Conservation (phyloP, 1,284 basidiomycete species). For the Heterobasidion occidentale region DNA sequence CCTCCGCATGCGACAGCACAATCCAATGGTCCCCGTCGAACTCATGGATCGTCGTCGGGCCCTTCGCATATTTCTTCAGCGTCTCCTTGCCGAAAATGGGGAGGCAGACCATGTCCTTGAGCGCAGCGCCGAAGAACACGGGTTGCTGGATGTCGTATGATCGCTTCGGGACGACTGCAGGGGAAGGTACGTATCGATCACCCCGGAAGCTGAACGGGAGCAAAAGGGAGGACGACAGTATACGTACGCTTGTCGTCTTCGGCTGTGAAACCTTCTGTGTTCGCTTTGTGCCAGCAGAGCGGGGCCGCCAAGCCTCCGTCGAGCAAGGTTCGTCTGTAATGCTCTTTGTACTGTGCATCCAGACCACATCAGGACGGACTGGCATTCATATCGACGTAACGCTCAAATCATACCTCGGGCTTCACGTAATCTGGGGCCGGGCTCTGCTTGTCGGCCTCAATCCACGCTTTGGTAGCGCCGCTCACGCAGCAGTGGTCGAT, state of each 20-base stretch:
- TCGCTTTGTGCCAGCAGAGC: no score
- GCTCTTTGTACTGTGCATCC: no score
- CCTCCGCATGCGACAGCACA: slow-evolving; percentile 16
- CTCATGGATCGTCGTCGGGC: slow-evolving; percentile 15
- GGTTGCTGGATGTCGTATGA: slow-evolving; percentile 12
- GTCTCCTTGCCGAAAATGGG: slow-evolving; percentile 10
- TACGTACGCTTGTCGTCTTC: no score
- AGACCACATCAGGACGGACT: background rate
- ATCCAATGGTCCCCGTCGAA: slow-evolving; percentile 26
- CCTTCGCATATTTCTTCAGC: slow-evolving; percentile 10
- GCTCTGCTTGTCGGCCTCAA: slow-evolving; percentile 18
- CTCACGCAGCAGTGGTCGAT: slow-evolving; percentile 22
- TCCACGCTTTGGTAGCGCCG: slow-evolving; percentile 23
- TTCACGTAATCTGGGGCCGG: slow-evolving; percentile 20
- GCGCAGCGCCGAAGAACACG: slow-evolving; percentile 17
- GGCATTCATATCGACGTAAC: no score
- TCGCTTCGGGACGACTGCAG: slow-evolving; percentile 10
- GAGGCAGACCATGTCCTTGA: slow-evolving; percentile 15
- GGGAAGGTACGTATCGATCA: background rate
- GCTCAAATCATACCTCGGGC: slow-evolving; percentile 15
- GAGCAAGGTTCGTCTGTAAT: no score
- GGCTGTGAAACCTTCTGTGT: no score
- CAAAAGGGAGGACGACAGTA: background rate
- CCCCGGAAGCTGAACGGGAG: background rate
- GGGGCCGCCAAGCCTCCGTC: no score